Evolutionary conservation across 176 grass and related monocot genomes (phyloP), one percentile per base, ranked within the genome.

Genomic region (Bonia amplexicaulis): DNA sequence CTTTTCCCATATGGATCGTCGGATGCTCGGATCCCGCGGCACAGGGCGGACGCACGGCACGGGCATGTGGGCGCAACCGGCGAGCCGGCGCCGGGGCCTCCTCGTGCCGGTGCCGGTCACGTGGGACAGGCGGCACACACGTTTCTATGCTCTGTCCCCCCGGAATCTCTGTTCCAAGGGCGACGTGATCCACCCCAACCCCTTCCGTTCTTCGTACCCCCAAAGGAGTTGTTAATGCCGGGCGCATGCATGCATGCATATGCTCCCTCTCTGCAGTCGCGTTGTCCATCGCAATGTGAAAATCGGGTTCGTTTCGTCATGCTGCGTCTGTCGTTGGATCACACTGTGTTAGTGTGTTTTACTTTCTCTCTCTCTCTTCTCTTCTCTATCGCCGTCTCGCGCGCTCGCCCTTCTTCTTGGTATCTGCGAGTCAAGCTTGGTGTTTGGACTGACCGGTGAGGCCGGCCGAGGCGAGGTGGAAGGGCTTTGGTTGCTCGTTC

Each of bases 91-190:
- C 13, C 59, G 69, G 74, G 71, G n/a, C 61, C 66, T 77, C 78
- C 85, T 42, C 49, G 76, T 91, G 82, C 83, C 70, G 42, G 17
- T 46, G 84, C 74, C 40, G 64, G 79, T 73, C 92, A 91, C 87
- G 86, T 91, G 89, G 86, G 86, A 61, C 86, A 80, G 82, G 68
- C 89, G 79, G 89, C 48, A 66, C 85, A 57, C 80, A 74, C 80
- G 80, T 44, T 71, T 92, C 85, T 44, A 73, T 90, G 82, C 90
- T 82, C 92, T 92, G 90, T 41, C 73, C 22, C 35, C 19, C 26
- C 23, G 81, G 83, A 84, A 95, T 92, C 85, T 93, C 85, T 95
- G 90, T 95, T 95, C 84, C 76, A 13, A 65, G 81, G 68, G 80
- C 81, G 74, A 83, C 80, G 79, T 15, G 73, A 74, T 66, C 83